phyloP scores from a whole-genome alignment of 116 monocot genomes.

The Cymodocea nodosa region DNA sequence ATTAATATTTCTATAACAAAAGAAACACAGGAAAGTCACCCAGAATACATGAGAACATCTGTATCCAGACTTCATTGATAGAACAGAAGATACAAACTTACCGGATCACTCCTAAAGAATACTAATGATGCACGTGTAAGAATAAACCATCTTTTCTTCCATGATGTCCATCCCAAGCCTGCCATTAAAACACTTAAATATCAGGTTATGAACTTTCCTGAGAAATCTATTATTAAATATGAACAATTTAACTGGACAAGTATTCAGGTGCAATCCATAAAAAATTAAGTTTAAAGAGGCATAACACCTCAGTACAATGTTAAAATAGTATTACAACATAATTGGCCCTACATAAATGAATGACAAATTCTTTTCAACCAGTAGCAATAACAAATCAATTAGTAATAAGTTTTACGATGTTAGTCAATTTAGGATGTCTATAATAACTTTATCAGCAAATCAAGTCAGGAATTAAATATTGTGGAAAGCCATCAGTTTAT shows the following conservation, averaged over 20 bases:
- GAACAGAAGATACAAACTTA: conserved; percentile 10
- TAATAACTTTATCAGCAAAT: too few species aligned
- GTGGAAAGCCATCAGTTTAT: too few species aligned
- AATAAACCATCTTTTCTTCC: conserved; percentile 92
- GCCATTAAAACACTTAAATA: conserved; percentile 4
- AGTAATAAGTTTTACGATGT: too few species aligned
- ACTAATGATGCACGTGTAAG: conserved; percentile 79
- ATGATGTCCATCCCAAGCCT: conserved; percentile 93
- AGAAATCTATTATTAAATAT: not conserved
- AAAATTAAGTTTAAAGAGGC: not conserved
- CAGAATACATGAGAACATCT: too few species aligned
- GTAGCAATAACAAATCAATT: too few species aligned
- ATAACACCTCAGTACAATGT: not conserved
- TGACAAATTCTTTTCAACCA: too few species aligned
- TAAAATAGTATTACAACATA: not conserved
- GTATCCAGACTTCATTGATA: not conserved
- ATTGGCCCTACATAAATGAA: not conserved
- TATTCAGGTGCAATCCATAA: not conserved
- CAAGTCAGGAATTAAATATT: too few species aligned
- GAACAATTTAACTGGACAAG: too few species aligned
- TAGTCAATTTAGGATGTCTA: too few species aligned
- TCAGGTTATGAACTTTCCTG: too few species aligned
- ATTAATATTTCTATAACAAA: not conserved
- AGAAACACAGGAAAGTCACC: too few species aligned
- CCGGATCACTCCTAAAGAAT: conserved; percentile 84